Evolutionary conservation across 2,329 filamentous ascomycete genomes (phyloP).

Genomic region (Plenodomus biglobosus): DNA sequence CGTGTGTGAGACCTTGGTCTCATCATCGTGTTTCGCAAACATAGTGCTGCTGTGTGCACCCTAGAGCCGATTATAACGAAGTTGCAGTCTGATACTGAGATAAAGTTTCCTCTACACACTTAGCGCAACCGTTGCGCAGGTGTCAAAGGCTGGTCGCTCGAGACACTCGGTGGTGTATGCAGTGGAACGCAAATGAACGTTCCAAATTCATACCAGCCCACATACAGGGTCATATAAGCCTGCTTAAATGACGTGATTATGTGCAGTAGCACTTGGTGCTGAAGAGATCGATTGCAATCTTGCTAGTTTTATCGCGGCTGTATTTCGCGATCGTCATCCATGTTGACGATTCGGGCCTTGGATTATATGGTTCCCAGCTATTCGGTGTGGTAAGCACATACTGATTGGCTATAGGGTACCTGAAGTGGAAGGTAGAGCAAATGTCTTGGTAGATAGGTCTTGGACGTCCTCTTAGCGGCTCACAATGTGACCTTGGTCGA

Average conservation of each 20-base stretch:
- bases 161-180: neutral
- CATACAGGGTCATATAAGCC: constrained; percentile 19
- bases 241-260: constrained; percentile 17
- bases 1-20: constrained; percentile 20
- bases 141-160: neutral
- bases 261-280: neutral
- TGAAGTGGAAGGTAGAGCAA: constrained; percentile 34
- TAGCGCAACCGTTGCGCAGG: constrained; percentile 4
- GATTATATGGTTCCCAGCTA: constrained; percentile 22
- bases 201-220: constrained; percentile 5
- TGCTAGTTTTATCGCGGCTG: constrained; percentile 3
- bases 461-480: constrained; percentile 20
- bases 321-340: constrained; percentile 30
- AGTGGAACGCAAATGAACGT: constrained; percentile 12
- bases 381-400: constrained; percentile 6
- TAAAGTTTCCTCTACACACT: constrained; percentile 10
- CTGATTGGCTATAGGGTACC: constrained; percentile 15
- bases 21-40: constrained; percentile 24
- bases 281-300: constrained; percentile 8
- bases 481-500: constrained; percentile 17
- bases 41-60: constrained; percentile 9
- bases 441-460: constrained; percentile 15
- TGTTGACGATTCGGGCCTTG: constrained; percentile 29
- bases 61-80: neutral
- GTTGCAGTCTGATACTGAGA: constrained; percentile 7